Percentiles rank a stretch among this genome's conserved stretches.
These are phyloP conservation scores for Kwoniella pini DNA, from an alignment of 768 basidiomycete genomes.

Conservation along the genomic window DNA sequence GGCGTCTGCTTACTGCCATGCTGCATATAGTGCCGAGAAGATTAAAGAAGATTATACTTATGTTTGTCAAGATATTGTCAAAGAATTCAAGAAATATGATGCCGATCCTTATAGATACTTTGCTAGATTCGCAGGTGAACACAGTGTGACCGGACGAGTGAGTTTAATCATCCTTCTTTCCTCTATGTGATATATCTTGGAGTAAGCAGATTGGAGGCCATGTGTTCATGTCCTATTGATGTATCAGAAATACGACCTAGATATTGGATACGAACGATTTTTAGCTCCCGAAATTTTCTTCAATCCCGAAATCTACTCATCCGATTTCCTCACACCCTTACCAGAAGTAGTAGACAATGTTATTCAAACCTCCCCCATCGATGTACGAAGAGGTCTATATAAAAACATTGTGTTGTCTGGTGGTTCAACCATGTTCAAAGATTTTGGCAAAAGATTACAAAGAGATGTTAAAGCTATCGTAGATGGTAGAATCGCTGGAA, in stretches of 20 bases:
- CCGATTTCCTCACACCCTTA: constrained; percentile 93
- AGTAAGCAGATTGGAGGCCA: not conserved
- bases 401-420: constrained; percentile 99
- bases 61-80: constrained; percentile 97
- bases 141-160: constrained; percentile 88
- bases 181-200: not conserved
- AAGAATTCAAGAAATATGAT: constrained; percentile 98
- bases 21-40: constrained; percentile 69
- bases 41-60: constrained; percentile 99
- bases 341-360: constrained; percentile 95
- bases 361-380: constrained; percentile 93
- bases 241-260: constrained; percentile 81
- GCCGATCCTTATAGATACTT: constrained; percentile 93
- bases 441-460: constrained; percentile 96
- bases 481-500: constrained; percentile 80
- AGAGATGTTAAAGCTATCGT: constrained; percentile 92
- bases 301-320: constrained; percentile 98
- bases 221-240: not conserved
- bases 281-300: constrained; percentile 99
- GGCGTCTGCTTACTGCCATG: not conserved
- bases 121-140: constrained; percentile 87
- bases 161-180: constrained; percentile 38
- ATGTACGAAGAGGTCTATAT: constrained; percentile 93
- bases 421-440: constrained; percentile 98
- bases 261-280: constrained; percentile 98